Percentiles rank a stretch among this genome's conserved stretches.
phyloP scores from a whole-genome alignment of 2,329 filamentous ascomycete species.

The Aspergillus ruber region DNA sequence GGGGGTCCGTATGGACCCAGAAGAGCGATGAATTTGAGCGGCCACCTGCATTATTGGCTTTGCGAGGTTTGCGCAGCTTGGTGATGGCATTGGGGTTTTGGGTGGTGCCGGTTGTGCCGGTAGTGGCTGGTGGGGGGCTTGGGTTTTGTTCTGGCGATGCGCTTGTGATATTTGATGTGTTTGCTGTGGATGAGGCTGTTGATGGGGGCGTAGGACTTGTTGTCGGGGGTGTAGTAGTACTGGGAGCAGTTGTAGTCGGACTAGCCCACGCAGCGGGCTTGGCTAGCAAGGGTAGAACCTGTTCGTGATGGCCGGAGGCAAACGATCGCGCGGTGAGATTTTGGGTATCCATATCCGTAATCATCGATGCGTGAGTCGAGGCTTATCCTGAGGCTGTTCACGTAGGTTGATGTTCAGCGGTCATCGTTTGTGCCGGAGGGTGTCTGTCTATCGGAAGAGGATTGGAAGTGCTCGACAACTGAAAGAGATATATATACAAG shows the following conservation, averaged over 20 bases:
- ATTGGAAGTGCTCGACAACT: no score
- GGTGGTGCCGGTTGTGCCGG: neutral
- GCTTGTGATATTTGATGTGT: neutral
- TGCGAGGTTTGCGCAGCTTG: constrained; percentile 31
- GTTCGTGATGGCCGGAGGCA: constrained; percentile 16
- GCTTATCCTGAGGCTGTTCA: no score
- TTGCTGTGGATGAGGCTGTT: neutral
- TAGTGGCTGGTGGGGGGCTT: constrained; percentile 8
- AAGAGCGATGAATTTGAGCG: constrained; percentile 31
- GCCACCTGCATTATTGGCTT: constrained; percentile 18
- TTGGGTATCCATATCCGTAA: constrained; percentile 26
- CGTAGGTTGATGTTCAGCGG: no score
- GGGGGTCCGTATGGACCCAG: constrained; percentile 34
- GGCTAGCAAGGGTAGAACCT: constrained; percentile 23
- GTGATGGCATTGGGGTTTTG: constrained; percentile 13
- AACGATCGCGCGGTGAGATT: constrained; percentile 12
- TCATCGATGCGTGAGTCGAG: no score
- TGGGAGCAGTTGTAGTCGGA: neutral
- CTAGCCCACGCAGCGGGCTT: constrained; percentile 15
- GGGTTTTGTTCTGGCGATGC: constrained; percentile 4
- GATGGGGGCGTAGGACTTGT: neutral
- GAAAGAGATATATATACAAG: no score
- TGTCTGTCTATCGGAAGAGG: no score
- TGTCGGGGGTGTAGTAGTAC: neutral
- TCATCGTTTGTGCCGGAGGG: no score